Evolutionary conservation across 495 filamentous ascomycete species (phyloP).

Genomic region (Penicillium canariense): DNA sequence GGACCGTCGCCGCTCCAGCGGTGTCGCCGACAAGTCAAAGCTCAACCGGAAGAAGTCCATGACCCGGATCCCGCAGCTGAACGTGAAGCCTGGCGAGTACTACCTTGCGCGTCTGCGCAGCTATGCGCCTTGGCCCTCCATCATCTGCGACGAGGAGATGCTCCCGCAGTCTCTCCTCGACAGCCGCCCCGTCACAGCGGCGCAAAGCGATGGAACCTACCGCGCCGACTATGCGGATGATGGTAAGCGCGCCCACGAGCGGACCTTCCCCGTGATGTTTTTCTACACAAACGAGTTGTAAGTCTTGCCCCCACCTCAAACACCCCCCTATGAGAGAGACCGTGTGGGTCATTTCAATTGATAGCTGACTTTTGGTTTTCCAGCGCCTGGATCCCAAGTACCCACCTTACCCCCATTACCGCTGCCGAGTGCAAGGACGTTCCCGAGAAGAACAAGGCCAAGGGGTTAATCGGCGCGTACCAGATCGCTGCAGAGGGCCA

Average conservation of each 20-base stretch:
- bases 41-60: conserved; percentile 81
- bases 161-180: conserved; percentile 69
- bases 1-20: conserved; percentile 65
- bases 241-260: conserved; percentile 75
- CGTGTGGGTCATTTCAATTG: background rate
- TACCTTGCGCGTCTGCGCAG: conserved; percentile 86
- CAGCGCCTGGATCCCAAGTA: conserved; percentile 84
- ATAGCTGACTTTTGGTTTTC: conserved; percentile 10
- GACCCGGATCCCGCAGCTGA: conserved; percentile 63
- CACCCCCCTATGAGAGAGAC: background rate
- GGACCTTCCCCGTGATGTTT: conserved; percentile 92
- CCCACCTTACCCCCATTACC: conserved; percentile 70
- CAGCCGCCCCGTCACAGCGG: conserved; percentile 76
- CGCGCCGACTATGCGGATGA: conserved; percentile 79
- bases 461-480: conserved; percentile 70
- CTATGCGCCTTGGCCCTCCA: conserved; percentile 84
- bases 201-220: conserved; percentile 75
- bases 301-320: conserved; percentile 38
- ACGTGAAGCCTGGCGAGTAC: conserved; percentile 82
- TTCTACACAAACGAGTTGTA: conserved; percentile 93
- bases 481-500: conserved; percentile 68
- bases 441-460: conserved; percentile 69
- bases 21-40: conserved; percentile 63
- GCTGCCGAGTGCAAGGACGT: conserved; percentile 61
- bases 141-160: conserved; percentile 91